These are phyloP conservation scores for Arthrinium puccinioides DNA, from an alignment of 2,329 filamentous ascomycete species.

Conservation along the genomic window DNA sequence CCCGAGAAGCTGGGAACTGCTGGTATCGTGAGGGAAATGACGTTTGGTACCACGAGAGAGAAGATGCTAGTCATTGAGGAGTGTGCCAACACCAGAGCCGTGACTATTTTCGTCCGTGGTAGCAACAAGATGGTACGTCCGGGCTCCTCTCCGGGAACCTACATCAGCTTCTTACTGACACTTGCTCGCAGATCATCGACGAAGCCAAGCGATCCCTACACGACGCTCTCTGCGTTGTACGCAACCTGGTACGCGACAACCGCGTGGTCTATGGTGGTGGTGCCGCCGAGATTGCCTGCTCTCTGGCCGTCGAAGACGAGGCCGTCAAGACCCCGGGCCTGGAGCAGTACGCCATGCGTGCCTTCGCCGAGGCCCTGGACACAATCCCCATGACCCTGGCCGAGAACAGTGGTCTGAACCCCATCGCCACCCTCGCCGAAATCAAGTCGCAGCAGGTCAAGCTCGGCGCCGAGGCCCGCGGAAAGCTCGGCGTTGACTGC, in stretches of 20 bases:
- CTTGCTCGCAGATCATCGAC: conserved; percentile 74
- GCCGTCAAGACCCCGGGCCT: conserved; percentile 93
- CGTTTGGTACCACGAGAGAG: conserved; percentile 92
- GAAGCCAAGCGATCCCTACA: conserved; percentile 97
- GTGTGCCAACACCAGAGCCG: conserved; percentile 93
- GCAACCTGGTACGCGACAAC: conserved; percentile 93
- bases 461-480: conserved; percentile 41
- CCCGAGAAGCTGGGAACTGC: conserved; percentile 85
- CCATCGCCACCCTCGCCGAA: conserved; percentile 88
- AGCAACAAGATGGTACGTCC: conserved; percentile 94
- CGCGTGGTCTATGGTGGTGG: conserved; percentile 96
- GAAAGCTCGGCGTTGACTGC: conserved; percentile 87
- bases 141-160: not conserved
- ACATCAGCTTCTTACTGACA: not conserved
- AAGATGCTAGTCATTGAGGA: conserved; percentile 99
- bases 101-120: conserved; percentile 92
- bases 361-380: conserved; percentile 92
- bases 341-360: conserved; percentile 98
- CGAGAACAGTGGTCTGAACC: conserved; percentile 93
- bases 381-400: conserved; percentile 90
- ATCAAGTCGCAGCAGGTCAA: conserved; percentile 97
- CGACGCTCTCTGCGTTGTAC: conserved; percentile 93
- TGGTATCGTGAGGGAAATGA: conserved; percentile 88
- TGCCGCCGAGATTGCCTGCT: conserved; percentile 95
- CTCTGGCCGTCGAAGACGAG: conserved; percentile 88